Base-by-base conservation (phyloP, 2,329 filamentous ascomycete species). In the Aspergillus sp. region DNA sequence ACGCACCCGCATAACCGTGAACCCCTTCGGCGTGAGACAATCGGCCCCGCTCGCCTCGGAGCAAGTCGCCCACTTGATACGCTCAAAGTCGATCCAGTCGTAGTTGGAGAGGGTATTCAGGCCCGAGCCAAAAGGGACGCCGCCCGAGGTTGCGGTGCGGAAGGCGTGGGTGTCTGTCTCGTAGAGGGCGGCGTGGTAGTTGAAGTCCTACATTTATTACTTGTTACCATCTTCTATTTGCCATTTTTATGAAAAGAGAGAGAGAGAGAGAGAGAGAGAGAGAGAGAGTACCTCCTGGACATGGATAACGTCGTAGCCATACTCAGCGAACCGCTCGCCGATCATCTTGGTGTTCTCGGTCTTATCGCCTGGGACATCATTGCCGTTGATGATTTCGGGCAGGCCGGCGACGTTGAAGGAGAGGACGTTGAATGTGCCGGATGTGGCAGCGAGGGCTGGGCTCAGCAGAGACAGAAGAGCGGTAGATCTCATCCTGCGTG, bases 21-120 rank as follows among this genome's bases (percentile, higher is more conserved):
- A 89, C 14, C 87, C 87, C 71, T 90, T 90, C 21, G 86, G 87
- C 0, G 87, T 89, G 61, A 89, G 73, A 68, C 87, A 89, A 69
- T 90, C 87, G 1, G 70, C 65, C 0, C 79, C 79, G 0, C 82
- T 84, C 37, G 79, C 79, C 66, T 84, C 70, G 57, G 82, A 84
- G 73, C 68, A 70, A 2, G 43, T 62, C n/a, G 57, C 58, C 87
- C 87, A 90, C 66, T 86, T 84, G 49, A 81, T 73, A 14, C 86
- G 82, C 44, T 76, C 73, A 62, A 85, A 84, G 60, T 82, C 79
- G 6, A 82, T 70, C 79, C 81, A 89, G 60, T 80, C 67, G 62
- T 79, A 84, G 65, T 84, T 85, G 60, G 86, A 78, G 44, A 89
- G 69, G 0, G 84, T 84, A 75, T 89, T 90, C 52, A 90, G 74